Conservation (phyloP, 345 rosid species). For the Rhizophora mangle region DNA sequence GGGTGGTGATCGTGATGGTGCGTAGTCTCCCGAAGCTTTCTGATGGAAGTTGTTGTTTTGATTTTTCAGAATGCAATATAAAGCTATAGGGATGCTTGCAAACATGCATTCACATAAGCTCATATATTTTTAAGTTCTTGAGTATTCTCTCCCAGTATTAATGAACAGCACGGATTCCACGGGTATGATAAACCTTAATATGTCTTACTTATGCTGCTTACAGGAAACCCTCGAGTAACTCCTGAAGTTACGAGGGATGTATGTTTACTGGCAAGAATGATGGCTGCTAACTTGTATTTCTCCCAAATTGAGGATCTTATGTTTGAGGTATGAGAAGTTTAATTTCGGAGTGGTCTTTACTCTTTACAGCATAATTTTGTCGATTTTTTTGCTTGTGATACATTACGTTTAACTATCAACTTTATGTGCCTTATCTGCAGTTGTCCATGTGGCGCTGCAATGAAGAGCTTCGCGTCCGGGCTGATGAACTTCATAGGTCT, state of each 20-base stretch:
- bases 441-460: constrained; percentile 99
- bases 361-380: constrained; percentile 1
- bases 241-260: constrained; percentile 99
- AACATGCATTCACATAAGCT: too few relatives aligned
- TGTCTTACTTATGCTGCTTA: constrained; percentile 10
- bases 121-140: too few relatives aligned
- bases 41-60: background rate
- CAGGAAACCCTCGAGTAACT: constrained; percentile 98
- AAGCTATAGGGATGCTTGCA: background rate
- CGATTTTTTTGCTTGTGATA: background rate
- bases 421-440: constrained; percentile 33
- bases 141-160: too few relatives aligned
- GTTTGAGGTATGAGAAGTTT: constrained; percentile 67
- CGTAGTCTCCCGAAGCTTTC: background rate
- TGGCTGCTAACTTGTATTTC: constrained; percentile 93
- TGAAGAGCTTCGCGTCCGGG: constrained; percentile 80
- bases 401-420: background rate
- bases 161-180: background rate
- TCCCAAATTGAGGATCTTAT: constrained; percentile 92
- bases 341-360: too few relatives aligned
- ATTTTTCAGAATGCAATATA: background rate
- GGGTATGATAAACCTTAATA: background rate
- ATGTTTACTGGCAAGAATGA: constrained; percentile 95
- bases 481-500: constrained; percentile 68
- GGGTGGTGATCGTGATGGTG: constrained; percentile 99